phyloP scores from a whole-genome alignment of 75 land plant genomes.

The Azolla pinnata region DNA sequence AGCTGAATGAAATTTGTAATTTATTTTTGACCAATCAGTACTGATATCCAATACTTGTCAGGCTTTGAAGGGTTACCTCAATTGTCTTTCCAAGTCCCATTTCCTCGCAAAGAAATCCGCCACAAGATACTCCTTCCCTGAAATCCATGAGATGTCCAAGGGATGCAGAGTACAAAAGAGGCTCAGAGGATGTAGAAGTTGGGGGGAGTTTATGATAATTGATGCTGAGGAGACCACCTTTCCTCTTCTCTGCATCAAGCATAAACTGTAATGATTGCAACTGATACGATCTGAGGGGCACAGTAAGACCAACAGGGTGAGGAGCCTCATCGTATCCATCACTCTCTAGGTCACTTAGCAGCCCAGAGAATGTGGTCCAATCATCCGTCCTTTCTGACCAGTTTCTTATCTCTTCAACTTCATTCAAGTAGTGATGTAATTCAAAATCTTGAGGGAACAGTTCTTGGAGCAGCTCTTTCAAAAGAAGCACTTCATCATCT shows the following conservation, averaged over 20 bases:
- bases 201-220: slow-evolving; percentile 25
- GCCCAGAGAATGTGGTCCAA: slow-evolving; percentile 31
- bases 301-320: slow-evolving; percentile 30
- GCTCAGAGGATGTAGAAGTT: not conserved
- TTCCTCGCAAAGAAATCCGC: slow-evolving; percentile 40
- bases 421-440: slow-evolving; percentile 13
- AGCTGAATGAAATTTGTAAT: too few species aligned
- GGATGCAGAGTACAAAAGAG: slow-evolving; percentile 24
- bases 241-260: slow-evolving; percentile 33
- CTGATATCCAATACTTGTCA: too few species aligned
- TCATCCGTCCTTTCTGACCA: slow-evolving; percentile 27
- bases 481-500: slow-evolving; percentile 23
- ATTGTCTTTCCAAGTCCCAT: slow-evolving; percentile 43
- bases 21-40: too few species aligned
- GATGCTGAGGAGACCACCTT: slow-evolving; percentile 33
- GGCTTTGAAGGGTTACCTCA: slow-evolving; percentile 27
- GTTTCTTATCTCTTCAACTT: slow-evolving; percentile 30
- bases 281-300: slow-evolving; percentile 37
- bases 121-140: slow-evolving; percentile 10
- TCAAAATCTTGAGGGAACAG: slow-evolving; percentile 25
- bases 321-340: slow-evolving; percentile 25
- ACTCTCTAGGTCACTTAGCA: slow-evolving; percentile 32
- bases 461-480: slow-evolving; percentile 27
- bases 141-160: slow-evolving; percentile 24
- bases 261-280: slow-evolving; percentile 39